A percentile compares a stretch with the other conserved stretches of the same genome.
phyloP scores from a whole-genome alignment of 2,329 filamentous ascomycete genomes.

The Amauroascus niger region DNA sequence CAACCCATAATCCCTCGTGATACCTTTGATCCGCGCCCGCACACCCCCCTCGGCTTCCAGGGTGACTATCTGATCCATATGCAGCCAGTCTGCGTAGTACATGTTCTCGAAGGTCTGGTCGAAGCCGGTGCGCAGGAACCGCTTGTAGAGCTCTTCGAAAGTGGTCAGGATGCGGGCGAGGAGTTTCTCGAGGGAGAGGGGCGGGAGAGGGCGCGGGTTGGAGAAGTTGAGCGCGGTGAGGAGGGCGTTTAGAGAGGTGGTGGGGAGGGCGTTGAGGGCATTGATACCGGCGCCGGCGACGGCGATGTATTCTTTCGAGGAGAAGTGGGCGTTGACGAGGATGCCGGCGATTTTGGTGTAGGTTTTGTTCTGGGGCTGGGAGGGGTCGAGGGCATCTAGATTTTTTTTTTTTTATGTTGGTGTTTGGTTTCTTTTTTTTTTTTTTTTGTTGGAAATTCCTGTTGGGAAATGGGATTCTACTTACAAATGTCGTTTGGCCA shows the following conservation, averaged over 20 bases:
- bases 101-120: constrained; percentile 58
- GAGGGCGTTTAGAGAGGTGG: constrained; percentile 72
- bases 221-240: constrained; percentile 37
- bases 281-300: constrained; percentile 84
- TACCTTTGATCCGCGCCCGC: constrained; percentile 68
- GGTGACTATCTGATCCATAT: constrained; percentile 63
- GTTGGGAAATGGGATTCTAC: constrained; percentile 21
- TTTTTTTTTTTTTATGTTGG: neutral
- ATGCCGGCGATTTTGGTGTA: constrained; percentile 93
- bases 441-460: neutral
- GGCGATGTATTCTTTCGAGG: constrained; percentile 65
- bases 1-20: constrained; percentile 85
- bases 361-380: constrained; percentile 37
- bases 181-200: constrained; percentile 66
- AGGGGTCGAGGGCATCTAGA: constrained; percentile 58
- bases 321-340: constrained; percentile 78
- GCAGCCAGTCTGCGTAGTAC: constrained; percentile 81
- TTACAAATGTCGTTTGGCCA: constrained; percentile 94
- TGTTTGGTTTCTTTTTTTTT: neutral
- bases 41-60: constrained; percentile 71
- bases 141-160: constrained; percentile 66
- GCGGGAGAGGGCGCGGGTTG: constrained; percentile 31
- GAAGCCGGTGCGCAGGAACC: constrained; percentile 69
- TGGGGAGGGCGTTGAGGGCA: constrained; percentile 70
- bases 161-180: constrained; percentile 69